Evolutionary conservation across 306 rosid species (phyloP), one percentile per base, ranked within the genome.

Genomic region (Hippophae rhamnoides): DNA sequence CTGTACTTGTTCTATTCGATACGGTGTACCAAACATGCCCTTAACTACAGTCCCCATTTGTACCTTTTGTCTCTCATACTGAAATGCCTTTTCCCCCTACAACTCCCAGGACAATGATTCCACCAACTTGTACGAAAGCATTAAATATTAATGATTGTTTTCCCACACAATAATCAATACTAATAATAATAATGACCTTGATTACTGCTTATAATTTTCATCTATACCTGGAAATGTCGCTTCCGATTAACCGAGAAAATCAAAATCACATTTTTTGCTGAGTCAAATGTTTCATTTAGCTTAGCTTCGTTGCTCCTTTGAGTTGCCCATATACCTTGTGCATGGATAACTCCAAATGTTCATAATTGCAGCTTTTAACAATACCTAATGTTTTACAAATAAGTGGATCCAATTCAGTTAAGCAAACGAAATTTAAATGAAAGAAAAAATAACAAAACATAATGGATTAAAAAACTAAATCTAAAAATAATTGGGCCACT

Each of bases 311-410:
- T 93, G 90, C 99, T 93, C 65, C 97, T 86, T 80, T 93, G 99
- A 73, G 99, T 93, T 72, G 99, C 99, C 97, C 99, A 93, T 60
- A 93, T 90, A 73, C 97, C 97, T 93, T 93, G 99, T 82, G 99
- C 44, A 93, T 97, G 66, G 97, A 88, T 64, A 93, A 79, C 82
- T 93, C 99, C 95, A 93, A 82, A 80, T 93, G 88, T 85, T 93
- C 99, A 40, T 95, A 90, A 67, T 93, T 93, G 95, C 99, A 93
- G 79, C 99, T 93, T 79, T 93, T 93, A 80, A 93, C 99, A 80
- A 93, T 93, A 93, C 97, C 99, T 93, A 82, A 56, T 2, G 38
- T 31, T 31, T 31, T 31, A 71, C 69, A 69, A 59, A 74, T 85
- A 65, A 79, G 65, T 45, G 67, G 77, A 58, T 61, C 31, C 63